Percentiles rank a stretch among this genome's conserved stretches.
Evolutionary conservation across 495 filamentous ascomycete species (phyloP).

Genomic region (Penicillium crystallinum): DNA sequence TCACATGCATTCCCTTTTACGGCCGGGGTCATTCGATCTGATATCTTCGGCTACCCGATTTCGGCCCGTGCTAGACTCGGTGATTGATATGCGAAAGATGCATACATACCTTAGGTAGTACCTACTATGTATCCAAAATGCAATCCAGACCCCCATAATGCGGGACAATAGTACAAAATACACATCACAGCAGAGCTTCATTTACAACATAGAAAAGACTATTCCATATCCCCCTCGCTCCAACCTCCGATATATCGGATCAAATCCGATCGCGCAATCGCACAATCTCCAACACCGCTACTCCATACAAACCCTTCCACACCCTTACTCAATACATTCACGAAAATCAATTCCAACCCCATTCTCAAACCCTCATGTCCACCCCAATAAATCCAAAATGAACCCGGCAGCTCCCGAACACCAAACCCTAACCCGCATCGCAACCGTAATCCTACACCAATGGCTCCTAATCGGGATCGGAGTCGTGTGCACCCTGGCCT

Average conservation of each 20-base stretch:
- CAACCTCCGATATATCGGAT: constrained; percentile 14
- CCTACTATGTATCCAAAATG: too few species aligned
- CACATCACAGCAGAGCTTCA: not conserved
- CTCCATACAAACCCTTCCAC: not conserved
- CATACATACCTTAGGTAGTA: not conserved
- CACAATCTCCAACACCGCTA: constrained; percentile 5
- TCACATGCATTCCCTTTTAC: constrained; percentile 3
- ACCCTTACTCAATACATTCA: not conserved
- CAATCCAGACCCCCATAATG: not conserved
- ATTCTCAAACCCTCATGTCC: too few species aligned
- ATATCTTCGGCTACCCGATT: constrained; percentile 22
- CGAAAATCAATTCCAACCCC: too few species aligned
- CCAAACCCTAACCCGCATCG: constrained; percentile 6
- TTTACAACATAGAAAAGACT: too few species aligned
- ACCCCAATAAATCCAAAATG: constrained; percentile 5
- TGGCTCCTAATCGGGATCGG: constrained; percentile 55
- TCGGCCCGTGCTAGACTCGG: constrained; percentile 11
- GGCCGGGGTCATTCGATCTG: constrained; percentile 3
- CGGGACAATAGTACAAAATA: not conserved
- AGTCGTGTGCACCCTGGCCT: constrained; percentile 44
- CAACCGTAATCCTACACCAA: constrained; percentile 43
- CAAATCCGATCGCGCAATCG: constrained; percentile 16
- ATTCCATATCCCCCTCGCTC: constrained; percentile 5
- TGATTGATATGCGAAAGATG: not conserved
- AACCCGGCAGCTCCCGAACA: not conserved